Evolutionary conservation across 805 yeast species (phyloP).

Genomic region (Sporopachydermia lactativora): DNA sequence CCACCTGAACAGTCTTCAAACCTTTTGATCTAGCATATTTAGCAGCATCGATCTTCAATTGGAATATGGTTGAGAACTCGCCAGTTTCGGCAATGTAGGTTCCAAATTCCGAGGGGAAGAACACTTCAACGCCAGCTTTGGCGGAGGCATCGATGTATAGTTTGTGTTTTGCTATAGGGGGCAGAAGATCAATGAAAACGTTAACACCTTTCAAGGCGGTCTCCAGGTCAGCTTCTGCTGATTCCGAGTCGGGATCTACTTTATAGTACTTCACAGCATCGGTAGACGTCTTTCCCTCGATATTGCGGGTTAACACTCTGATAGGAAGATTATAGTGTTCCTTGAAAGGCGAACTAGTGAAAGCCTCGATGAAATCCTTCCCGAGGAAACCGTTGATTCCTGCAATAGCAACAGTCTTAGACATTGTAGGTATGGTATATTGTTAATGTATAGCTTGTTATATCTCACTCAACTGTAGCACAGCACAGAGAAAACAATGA

Average conservation of each 20-base stretch:
- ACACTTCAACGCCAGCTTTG: background rate
- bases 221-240: constrained; percentile 7
- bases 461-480: too few species aligned
- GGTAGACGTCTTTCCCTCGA: constrained; percentile 18
- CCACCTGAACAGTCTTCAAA: constrained; percentile 13
- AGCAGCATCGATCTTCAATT: constrained; percentile 8
- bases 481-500: too few species aligned
- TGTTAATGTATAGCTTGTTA: too few species aligned
- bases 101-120: constrained; percentile 44
- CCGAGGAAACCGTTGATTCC: constrained; percentile 43
- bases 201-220: constrained; percentile 33
- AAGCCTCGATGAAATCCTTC: constrained; percentile 29
- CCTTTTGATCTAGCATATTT: constrained; percentile 12
- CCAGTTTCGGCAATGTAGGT: constrained; percentile 3
- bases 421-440: too few species aligned
- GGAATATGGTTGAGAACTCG: constrained; percentile 4
- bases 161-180: constrained; percentile 6
- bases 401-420: constrained; percentile 29
- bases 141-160: background rate
- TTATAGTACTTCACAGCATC: constrained; percentile 10
- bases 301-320: constrained; percentile 33
- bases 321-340: constrained; percentile 33
- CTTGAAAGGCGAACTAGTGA: constrained; percentile 28
- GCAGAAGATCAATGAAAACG: constrained; percentile 33
- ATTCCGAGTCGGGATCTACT: background rate